Base-by-base conservation (phyloP, 208 protist genomes). In the Strigomonas galati region DNA sequence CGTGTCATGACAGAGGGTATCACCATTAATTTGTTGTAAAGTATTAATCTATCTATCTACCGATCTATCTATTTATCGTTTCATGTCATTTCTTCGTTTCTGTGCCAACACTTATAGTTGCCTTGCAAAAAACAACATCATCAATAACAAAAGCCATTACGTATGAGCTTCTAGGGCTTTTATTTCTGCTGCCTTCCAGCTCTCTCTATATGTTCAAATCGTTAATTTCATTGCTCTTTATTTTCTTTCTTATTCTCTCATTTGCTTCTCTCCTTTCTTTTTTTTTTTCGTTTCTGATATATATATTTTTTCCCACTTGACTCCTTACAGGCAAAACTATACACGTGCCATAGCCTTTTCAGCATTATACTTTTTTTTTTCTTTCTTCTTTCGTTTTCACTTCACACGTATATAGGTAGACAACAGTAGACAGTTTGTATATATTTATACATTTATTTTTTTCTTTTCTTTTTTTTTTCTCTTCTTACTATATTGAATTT, bases 1-100 rank as follows among this genome's bases (percentile, higher is more conserved):
- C 74, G 74, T 30, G 73, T 95, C 32, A 93, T 93, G 85, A 78
- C 83, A 28, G 81, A 93, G 35, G 90, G 90, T 46, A 79, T 95
- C 61, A 78, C 82, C 24, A 67, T 78, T 27, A 40, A 31, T 4
- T 24, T 78, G 31, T 69, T 24, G 55, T 6, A 5, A 30, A 10
- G 12, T 5, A 44, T 7, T 32, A 12, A 7, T 24, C 10, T 30
- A 32, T 58, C 65, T 31, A 15, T 5, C 57, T 54, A 58, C 62
- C 32, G 17, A 31, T 35, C 3, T 35, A 1, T 52, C 7, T 57
- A 27, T 53, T 27, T 17, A 35, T 23, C 37, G 35, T 57, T 37
- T 40, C 15, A 5, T 67, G 1, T 46, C 30, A 58, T 37, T 37
- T 53, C 15, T 6, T 63, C 19, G 5, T 32, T 64, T 64, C 43